Evolutionary conservation across 2,329 filamentous ascomycete genomes (phyloP).

Genomic region (Xylariaceae sp.): DNA sequence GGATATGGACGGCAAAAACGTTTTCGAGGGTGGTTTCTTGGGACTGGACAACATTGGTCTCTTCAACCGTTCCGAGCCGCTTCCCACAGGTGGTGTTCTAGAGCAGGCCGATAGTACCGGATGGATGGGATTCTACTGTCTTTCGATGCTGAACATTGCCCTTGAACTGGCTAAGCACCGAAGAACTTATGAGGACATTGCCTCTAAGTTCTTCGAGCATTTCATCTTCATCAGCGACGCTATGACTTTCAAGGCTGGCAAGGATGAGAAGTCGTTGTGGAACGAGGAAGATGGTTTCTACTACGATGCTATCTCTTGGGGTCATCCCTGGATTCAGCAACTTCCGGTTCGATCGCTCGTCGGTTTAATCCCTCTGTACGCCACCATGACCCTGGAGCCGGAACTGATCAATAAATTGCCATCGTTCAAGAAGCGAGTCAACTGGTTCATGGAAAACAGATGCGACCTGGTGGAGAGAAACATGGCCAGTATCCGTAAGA

Average conservation of each 20-base stretch:
- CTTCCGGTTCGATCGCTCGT: slow-evolving; percentile 88
- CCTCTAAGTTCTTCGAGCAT: slow-evolving; percentile 97
- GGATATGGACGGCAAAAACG: slow-evolving; percentile 89
- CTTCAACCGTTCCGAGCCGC: slow-evolving; percentile 92
- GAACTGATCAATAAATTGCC: slow-evolving; percentile 89
- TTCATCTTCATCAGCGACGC: slow-evolving; percentile 97
- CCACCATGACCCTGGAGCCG: slow-evolving; percentile 85
- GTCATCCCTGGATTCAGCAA: slow-evolving; percentile 87
- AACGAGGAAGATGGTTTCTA: slow-evolving; percentile 97
- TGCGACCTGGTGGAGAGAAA: slow-evolving; percentile 86
- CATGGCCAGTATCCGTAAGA: slow-evolving; percentile 85
- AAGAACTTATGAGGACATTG: slow-evolving; percentile 92
- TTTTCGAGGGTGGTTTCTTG: slow-evolving; percentile 94
- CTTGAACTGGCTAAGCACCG: slow-evolving; percentile 93
- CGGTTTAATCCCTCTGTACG: slow-evolving; percentile 88
- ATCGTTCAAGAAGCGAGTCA: slow-evolving; percentile 83
- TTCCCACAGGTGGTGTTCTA: slow-evolving; percentile 87
- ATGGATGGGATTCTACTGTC: slow-evolving; percentile 98
- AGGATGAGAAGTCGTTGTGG: slow-evolving; percentile 80
- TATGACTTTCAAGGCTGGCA: slow-evolving; percentile 77
- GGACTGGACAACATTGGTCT: slow-evolving; percentile 95
- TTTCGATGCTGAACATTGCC: slow-evolving; percentile 95
- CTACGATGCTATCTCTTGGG: slow-evolving; percentile 96
- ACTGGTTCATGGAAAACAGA: slow-evolving; percentile 90
- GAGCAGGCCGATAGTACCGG: slow-evolving; percentile 97